Evolutionary conservation across 495 filamentous ascomycete species (phyloP).

Genomic region (Coniosporium apollinis): DNA sequence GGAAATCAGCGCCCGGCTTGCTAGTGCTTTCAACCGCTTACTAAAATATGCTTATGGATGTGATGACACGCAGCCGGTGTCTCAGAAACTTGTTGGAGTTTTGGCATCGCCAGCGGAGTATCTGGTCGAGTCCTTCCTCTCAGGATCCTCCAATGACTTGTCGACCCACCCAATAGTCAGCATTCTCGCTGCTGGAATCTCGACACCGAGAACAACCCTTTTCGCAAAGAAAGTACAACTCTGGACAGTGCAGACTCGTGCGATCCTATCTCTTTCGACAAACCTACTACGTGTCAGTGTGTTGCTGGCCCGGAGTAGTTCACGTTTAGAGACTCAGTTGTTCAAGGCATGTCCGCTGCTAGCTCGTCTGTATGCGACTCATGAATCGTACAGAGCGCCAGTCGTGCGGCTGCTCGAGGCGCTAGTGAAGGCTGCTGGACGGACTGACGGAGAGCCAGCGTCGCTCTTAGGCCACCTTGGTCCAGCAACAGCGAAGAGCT

Average conservation of each 20-base stretch:
- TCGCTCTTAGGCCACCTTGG: slow-evolving; percentile 81
- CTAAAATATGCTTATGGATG: slow-evolving; percentile 56
- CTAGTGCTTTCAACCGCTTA: slow-evolving; percentile 51
- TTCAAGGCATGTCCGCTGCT: slow-evolving; percentile 62
- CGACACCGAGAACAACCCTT: slow-evolving; percentile 45
- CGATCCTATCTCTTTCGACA: slow-evolving; percentile 46
- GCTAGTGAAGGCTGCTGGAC: slow-evolving; percentile 51
- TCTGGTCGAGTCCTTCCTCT: slow-evolving; percentile 58
- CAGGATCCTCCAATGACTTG: slow-evolving; percentile 46
- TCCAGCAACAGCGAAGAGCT: slow-evolving; percentile 61
- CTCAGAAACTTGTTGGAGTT: slow-evolving; percentile 42
- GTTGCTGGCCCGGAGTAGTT: slow-evolving; percentile 40
- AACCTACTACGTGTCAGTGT: slow-evolving; percentile 52
- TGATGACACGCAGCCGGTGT: slow-evolving; percentile 37
- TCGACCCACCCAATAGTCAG: slow-evolving; percentile 63
- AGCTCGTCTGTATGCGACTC: slow-evolving; percentile 60
- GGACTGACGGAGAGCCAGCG: slow-evolving; percentile 52
- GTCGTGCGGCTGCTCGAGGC: slow-evolving; percentile 54
- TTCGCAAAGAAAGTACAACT: slow-evolving; percentile 38
- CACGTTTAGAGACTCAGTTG: slow-evolving; percentile 56
- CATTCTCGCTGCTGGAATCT: slow-evolving; percentile 48
- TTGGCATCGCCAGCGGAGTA: slow-evolving; percentile 56
- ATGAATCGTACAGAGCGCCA: slow-evolving; percentile 44
- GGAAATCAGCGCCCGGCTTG: slow-evolving; percentile 40
- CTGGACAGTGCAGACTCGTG: slow-evolving; percentile 44